A percentile compares a stretch with the other conserved stretches of the same genome.
phyloP scores from a whole-genome alignment of 257 asterid genomes.

The Plantago ovata region DNA sequence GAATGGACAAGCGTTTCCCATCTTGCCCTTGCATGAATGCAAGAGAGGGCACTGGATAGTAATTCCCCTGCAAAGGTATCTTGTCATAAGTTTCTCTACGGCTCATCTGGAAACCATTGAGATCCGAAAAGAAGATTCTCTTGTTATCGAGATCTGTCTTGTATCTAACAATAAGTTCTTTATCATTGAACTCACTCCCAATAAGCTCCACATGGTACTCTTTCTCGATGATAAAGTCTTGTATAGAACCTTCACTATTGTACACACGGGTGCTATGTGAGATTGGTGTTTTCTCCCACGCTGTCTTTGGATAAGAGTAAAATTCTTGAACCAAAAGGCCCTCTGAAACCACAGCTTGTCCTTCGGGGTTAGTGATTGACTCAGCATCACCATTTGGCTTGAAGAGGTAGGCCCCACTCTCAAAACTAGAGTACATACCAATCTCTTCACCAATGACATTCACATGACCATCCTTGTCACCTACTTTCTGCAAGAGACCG shows the following conservation, averaged over 20 bases:
- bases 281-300: conserved; percentile 61
- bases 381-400: conserved; percentile 85
- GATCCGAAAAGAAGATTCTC: conserved; percentile 76
- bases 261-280: conserved; percentile 87
- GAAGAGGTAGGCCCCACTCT: conserved; percentile 92
- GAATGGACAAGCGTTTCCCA: conserved; percentile 86
- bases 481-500: conserved; percentile 70
- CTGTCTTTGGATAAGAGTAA: conserved; percentile 66
- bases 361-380: conserved; percentile 52
- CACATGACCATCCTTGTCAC: conserved; percentile 44
- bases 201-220: conserved; percentile 92
- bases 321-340: conserved; percentile 86
- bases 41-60: conserved; percentile 94
- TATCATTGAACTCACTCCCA: conserved; percentile 56
- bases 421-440: conserved; percentile 74
- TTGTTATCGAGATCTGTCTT: conserved; percentile 66
- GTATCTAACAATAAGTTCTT: conserved; percentile 72
- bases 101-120: conserved; percentile 94
- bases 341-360: conserved; percentile 63
- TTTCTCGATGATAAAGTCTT: conserved; percentile 80
- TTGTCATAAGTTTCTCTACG: conserved; percentile 90
- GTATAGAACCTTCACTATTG: conserved; percentile 51
- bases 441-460: conserved; percentile 67
- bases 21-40: conserved; percentile 72
- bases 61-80: conserved; percentile 93